Conservation (phyloP, 2,329 filamentous ascomycete species). For the Stagonosporopsis vannaccii region DNA sequence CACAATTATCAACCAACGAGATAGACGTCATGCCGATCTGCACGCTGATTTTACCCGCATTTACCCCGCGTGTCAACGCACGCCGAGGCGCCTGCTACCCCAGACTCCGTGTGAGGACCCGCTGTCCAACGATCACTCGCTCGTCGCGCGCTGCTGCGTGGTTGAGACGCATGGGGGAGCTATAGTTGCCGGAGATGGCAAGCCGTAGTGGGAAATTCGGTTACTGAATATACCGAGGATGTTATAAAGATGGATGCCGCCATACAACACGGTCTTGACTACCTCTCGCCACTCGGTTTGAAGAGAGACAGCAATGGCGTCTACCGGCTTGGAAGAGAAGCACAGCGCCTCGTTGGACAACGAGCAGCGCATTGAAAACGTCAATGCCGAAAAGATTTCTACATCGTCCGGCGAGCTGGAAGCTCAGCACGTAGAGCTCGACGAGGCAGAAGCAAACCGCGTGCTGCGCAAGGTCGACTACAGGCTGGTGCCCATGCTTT, state of each 20-base stretch:
- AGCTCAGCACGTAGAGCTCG: constrained; percentile 31
- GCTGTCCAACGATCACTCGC: constrained; percentile 9
- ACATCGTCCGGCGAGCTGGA: constrained; percentile 37
- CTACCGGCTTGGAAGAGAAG: constrained; percentile 22
- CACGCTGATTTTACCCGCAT: constrained; percentile 15
- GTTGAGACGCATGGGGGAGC: constrained; percentile 12
- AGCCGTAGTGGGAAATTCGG: constrained; percentile 20
- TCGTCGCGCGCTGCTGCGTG: constrained; percentile 1
- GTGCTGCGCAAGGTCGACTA: constrained; percentile 48
- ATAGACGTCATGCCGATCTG: constrained; percentile 19
- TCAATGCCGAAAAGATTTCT: constrained; percentile 33
- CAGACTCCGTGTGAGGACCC: constrained; percentile 18
- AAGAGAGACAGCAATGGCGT: constrained; percentile 16
- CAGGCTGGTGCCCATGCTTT: constrained; percentile 39
- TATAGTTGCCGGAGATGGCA: constrained; percentile 17
- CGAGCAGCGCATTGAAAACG: constrained; percentile 31
- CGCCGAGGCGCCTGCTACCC: constrained; percentile 17
- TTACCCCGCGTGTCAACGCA: constrained; percentile 30
- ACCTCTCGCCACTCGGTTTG: too few species aligned
- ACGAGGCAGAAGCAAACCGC: constrained; percentile 37
- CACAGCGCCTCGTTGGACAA: constrained; percentile 11
- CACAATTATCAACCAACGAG: constrained; percentile 1
- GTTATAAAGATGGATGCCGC: too few species aligned
- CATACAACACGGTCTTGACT: too few species aligned
- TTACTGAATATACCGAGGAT: constrained; percentile 20